phyloP scores from a whole-genome alignment of 2,329 filamentous ascomycete species.

The Sphaerulina vaccinii region DNA sequence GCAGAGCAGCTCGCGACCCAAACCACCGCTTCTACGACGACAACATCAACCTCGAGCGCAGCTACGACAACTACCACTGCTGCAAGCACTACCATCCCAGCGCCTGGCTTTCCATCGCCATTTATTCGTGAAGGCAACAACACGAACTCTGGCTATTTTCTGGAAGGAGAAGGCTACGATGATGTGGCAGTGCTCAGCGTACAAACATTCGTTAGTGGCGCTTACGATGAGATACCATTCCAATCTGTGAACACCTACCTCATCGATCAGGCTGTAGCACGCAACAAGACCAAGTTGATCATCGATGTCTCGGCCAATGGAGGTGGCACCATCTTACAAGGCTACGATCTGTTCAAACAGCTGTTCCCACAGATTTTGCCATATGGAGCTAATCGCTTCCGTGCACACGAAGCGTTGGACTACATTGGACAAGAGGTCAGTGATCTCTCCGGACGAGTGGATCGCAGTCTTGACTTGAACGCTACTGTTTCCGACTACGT shows the following conservation, averaged over 20 bases:
- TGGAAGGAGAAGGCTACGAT: conserved; percentile 45
- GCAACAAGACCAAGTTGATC: conserved; percentile 60
- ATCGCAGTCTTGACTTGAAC: conserved; percentile 32
- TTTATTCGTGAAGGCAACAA: conserved; percentile 43
- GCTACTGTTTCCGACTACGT: conserved; percentile 45
- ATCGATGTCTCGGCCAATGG: conserved; percentile 60
- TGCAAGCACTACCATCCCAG: conserved; percentile 28
- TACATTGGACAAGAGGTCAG: conserved; percentile 46
- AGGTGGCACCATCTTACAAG: conserved; percentile 59
- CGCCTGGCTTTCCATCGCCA: conserved; percentile 47
- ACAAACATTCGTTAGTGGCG: conserved; percentile 42
- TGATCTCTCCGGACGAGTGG: conserved; percentile 34
- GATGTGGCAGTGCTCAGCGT: conserved; percentile 49
- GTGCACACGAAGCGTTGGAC: conserved; percentile 50
- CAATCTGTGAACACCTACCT: conserved; percentile 45
- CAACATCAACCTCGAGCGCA: conserved; percentile 16
- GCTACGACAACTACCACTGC: conserved; percentile 10
- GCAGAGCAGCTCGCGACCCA: conserved; percentile 25
- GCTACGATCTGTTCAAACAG: conserved; percentile 60
- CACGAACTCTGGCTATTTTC: conserved; percentile 49
- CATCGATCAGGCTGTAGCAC: conserved; percentile 43
- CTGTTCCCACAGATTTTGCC: conserved; percentile 53
- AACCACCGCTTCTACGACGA: conserved; percentile 18
- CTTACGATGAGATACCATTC: conserved; percentile 37
- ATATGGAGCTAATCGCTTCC: conserved; percentile 53